Conservation (phyloP, 257 asterid species). For the Coffea canephora region DNA sequence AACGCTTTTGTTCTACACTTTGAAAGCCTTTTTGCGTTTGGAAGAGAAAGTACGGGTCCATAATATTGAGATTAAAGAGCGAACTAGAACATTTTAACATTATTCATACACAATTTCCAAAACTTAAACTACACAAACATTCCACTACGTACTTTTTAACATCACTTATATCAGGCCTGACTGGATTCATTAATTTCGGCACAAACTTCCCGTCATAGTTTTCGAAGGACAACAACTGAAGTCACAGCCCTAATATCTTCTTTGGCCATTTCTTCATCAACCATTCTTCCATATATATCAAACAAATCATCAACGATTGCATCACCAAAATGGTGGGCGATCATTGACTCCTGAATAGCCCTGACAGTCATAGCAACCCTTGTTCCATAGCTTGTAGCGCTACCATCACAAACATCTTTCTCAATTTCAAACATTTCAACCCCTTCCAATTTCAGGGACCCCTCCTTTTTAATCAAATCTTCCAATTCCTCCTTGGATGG, state of each 20-base stretch:
- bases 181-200: not conserved
- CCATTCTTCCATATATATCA: conserved; percentile 53
- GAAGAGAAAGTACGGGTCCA: not conserved
- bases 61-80: not conserved
- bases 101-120: not conserved
- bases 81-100: not conserved
- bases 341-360: conserved; percentile 82
- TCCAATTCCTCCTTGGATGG: conserved; percentile 72
- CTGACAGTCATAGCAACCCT: conserved; percentile 75
- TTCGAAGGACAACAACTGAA: conserved; percentile 49
- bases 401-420: conserved; percentile 24
- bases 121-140: not conserved
- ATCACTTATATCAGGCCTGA: not conserved
- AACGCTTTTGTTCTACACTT: not conserved
- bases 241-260: conserved; percentile 48
- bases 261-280: conserved; percentile 57
- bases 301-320: conserved; percentile 53
- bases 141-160: not conserved
- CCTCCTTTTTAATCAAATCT: conserved; percentile 52
- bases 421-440: conserved; percentile 56
- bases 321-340: conserved; percentile 67
- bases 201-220: conserved; percentile 18
- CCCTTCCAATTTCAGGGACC: conserved; percentile 51
- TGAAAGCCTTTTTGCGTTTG: no score
- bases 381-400: conserved; percentile 50